Base-by-base conservation (phyloP, 1,284 basidiomycete species). In the Rhodofomes roseus region DNA sequence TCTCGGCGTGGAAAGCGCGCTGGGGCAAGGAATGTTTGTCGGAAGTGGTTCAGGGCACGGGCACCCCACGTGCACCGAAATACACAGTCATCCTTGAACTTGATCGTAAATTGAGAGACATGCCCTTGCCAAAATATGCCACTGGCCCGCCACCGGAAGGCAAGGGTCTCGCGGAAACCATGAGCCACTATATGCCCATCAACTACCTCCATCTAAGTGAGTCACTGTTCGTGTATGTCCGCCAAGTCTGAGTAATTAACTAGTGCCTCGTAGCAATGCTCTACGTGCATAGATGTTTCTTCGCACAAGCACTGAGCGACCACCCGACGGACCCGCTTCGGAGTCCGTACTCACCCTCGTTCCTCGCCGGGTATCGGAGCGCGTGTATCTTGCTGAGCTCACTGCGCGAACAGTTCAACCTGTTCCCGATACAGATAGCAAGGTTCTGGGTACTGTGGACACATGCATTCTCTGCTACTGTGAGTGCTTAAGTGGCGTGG, bases 1-100 rank as follows among this genome's bases (percentile, higher is more conserved):
- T 90, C 69, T 82, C 86, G 2, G 80, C 77, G 55, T 90, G 89
- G 88, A 90, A 89, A 71, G 86, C 87, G 25, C 79, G 78, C 5
- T 90, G 89, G 70, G 87, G 86, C 9, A 81, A 81, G 25, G 82
- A 87, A 60, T 89, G 86, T 65, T 78, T 89, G 8, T 78, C 86
- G 20, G 79, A 79, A 16, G 84, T 89, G 25, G 86, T 87, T 6
- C 82, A 85, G 71, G 82, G 83, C 20, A 83, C 84, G 18, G 73
- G 88, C 43, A 85, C 82, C 0, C 84, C 87, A 2, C 81, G 81
- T 18, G 83, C 87, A 2, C 86, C 87, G 0, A 85, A 81, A 65
- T 73, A 73, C 54, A 67, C 68, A 1, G 62, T 64, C 50, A 71
- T 73, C 52, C 65, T 72, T 50, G 70, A 71, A 36, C 66, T 73